Evolutionary conservation across 2,329 filamentous ascomycete species (phyloP).

Genomic region (Aspergillus ochraceoroseus): DNA sequence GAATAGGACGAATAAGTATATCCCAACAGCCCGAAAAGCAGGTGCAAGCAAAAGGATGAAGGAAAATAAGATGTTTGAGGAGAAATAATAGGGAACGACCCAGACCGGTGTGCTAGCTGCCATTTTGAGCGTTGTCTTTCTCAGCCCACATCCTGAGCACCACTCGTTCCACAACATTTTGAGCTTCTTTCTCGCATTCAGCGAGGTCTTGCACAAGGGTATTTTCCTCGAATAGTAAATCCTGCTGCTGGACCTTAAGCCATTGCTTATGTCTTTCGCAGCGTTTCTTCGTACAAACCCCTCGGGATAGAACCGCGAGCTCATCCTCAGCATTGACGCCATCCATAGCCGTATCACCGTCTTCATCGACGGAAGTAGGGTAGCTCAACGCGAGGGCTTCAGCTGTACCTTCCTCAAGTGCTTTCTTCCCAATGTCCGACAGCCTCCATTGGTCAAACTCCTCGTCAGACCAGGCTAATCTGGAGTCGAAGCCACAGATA

Average conservation of each 20-base stretch:
- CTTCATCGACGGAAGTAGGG: conserved; percentile 24
- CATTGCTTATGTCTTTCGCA: conserved; percentile 48
- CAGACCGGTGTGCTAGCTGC: conserved; percentile 8
- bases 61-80: background rate
- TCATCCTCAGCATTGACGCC: conserved; percentile 29
- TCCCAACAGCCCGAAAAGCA: background rate
- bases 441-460: conserved; percentile 47
- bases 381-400: conserved; percentile 30
- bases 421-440: conserved; percentile 36
- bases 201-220: conserved; percentile 38
- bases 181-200: conserved; percentile 40
- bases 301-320: conserved; percentile 35
- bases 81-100: background rate
- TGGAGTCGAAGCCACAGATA: conserved; percentile 47
- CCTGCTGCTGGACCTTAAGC: conserved; percentile 46
- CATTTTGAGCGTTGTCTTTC: conserved; percentile 25
- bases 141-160: conserved; percentile 42
- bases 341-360: conserved; percentile 37
- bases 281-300: conserved; percentile 46
- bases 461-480: conserved; percentile 47
- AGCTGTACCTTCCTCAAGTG: conserved; percentile 38
- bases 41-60: background rate
- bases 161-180: conserved; percentile 42
- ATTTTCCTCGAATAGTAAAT: conserved; percentile 42
- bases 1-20: conserved; percentile 25